Conservation (phyloP, 768 basidiomycete genomes). For the Suillus americanus region DNA sequence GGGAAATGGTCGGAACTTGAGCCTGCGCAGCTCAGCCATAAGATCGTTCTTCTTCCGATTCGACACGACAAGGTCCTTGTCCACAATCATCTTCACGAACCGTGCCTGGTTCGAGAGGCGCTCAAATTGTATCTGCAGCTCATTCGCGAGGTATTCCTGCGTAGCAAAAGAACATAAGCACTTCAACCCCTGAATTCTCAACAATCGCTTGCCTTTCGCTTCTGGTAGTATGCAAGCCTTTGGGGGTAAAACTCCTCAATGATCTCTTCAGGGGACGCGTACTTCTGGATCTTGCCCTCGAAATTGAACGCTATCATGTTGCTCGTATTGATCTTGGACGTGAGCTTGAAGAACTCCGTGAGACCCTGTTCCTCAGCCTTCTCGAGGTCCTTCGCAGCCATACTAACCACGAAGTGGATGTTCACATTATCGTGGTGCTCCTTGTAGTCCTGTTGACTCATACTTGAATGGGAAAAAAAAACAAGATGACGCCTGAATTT, state of each 20-base stretch:
- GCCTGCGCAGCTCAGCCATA: slow-evolving; percentile 76
- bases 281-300: slow-evolving; percentile 94
- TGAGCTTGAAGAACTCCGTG: slow-evolving; percentile 88
- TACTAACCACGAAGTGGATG: slow-evolving; percentile 83
- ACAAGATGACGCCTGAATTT: slow-evolving; percentile 3
- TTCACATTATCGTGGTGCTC: slow-evolving; percentile 94
- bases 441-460: slow-evolving; percentile 78
- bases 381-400: slow-evolving; percentile 77
- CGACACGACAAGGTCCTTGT: slow-evolving; percentile 75
- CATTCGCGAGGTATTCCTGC: slow-evolving; percentile 82
- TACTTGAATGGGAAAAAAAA: not conserved
- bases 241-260: slow-evolving; percentile 90
- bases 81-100: slow-evolving; percentile 95
- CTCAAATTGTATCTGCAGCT: slow-evolving; percentile 79
- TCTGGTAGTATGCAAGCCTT: slow-evolving; percentile 89
- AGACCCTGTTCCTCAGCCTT: slow-evolving; percentile 91
- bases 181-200: not conserved
- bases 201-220: slow-evolving; percentile 73
- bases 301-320: slow-evolving; percentile 99
- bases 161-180: not conserved
- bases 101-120: slow-evolving; percentile 92
- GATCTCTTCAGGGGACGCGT: slow-evolving; percentile 86
- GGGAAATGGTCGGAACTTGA: slow-evolving; percentile 90
- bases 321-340: slow-evolving; percentile 77
- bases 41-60: slow-evolving; percentile 90